phyloP scores from a whole-genome alignment of 2,329 filamentous ascomycete genomes.

The Exophiala spinifera region DNA sequence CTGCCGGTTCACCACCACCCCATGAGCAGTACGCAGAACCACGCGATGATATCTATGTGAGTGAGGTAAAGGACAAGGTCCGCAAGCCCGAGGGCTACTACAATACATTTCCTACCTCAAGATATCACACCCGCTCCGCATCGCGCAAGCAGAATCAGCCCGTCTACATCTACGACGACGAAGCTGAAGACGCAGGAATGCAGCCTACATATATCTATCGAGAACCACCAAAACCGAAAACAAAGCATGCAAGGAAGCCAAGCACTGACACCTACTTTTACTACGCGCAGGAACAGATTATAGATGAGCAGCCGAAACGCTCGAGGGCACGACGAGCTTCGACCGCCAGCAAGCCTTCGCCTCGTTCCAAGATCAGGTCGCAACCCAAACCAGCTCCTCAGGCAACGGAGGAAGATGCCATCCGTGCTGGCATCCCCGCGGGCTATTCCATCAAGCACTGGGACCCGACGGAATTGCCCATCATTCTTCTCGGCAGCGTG shows the following conservation, averaged over 20 bases:
- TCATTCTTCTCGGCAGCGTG: constrained; percentile 89
- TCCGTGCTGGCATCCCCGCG: constrained; percentile 67
- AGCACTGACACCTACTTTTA: constrained; percentile 52
- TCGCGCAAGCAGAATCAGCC: constrained; percentile 48
- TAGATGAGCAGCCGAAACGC: constrained; percentile 54
- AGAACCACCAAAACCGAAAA: constrained; percentile 42
- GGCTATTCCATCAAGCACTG: constrained; percentile 98
- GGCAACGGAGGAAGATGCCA: constrained; percentile 65
- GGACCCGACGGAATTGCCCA: constrained; percentile 91
- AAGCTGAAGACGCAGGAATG: constrained; percentile 55
- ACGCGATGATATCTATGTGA: constrained; percentile 63
- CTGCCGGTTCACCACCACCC: constrained; percentile 44
- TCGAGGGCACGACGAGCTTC: constrained; percentile 53
- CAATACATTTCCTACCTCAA: constrained; percentile 50
- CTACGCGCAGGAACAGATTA: constrained; percentile 53
- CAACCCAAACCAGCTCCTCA: constrained; percentile 39
- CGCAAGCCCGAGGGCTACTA: constrained; percentile 37
- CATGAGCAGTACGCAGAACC: constrained; percentile 52
- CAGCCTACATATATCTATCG: constrained; percentile 45
- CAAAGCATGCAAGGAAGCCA: constrained; percentile 42
- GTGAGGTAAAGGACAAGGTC: constrained; percentile 51
- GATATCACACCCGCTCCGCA: constrained; percentile 35
- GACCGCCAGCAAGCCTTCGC: constrained; percentile 46
- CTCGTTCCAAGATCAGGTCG: constrained; percentile 39
- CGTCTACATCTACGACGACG: constrained; percentile 52